phyloP scores from a whole-genome alignment of 352 stramenopile species.

The Thraustotheca clavata region DNA sequence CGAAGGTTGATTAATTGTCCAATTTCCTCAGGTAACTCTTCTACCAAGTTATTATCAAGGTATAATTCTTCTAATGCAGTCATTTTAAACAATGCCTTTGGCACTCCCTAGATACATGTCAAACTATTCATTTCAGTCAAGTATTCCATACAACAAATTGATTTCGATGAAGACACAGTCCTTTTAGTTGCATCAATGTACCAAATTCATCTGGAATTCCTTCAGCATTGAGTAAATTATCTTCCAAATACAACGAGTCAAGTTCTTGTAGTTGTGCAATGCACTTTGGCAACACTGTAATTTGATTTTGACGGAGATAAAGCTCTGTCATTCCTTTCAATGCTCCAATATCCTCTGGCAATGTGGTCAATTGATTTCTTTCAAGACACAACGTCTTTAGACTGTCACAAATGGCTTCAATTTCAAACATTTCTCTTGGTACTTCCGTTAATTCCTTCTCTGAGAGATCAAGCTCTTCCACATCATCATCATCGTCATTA shows the following conservation, averaged over 20 bases:
- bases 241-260: constrained; percentile 80
- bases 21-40: constrained; percentile 59
- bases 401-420: constrained; percentile 33
- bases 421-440: constrained; percentile 39
- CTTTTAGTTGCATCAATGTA: constrained; percentile 36
- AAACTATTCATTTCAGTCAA: neutral
- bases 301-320: constrained; percentile 73
- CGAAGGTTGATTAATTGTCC: constrained; percentile 61
- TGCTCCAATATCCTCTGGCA: constrained; percentile 47
- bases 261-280: constrained; percentile 52
- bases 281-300: constrained; percentile 37
- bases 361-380: constrained; percentile 50
- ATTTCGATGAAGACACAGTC: constrained; percentile 79
- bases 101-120: constrained; percentile 36
- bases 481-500: constrained; percentile 60
- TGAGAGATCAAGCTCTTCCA: constrained; percentile 74
- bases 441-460: constrained; percentile 62
- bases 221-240: constrained; percentile 60
- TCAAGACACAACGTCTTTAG: constrained; percentile 73
- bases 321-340: constrained; percentile 49
- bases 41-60: constrained; percentile 65
- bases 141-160: constrained; percentile 35
- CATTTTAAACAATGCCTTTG: constrained; percentile 51
- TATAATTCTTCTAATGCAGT: constrained; percentile 76
- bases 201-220: constrained; percentile 49